Conservation (phyloP, 805 yeast species). For the Ogataea nakhonphanomensis region DNA sequence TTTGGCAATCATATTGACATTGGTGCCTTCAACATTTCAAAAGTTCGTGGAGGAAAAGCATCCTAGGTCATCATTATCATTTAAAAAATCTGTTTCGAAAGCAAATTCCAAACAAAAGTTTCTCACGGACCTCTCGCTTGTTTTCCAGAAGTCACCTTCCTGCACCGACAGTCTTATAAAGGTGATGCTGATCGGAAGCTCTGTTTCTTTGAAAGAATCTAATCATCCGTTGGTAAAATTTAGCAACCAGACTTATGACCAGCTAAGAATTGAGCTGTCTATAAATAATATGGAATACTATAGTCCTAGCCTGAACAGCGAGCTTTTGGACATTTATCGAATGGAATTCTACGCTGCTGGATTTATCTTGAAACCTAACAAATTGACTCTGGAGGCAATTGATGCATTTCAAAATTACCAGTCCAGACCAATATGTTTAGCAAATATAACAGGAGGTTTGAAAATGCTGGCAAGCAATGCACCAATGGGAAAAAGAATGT, state of each 20-base stretch:
- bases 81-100: slow-evolving; percentile 25
- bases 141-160: slow-evolving; percentile 23
- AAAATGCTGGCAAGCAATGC: slow-evolving; percentile 23
- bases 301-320: slow-evolving; percentile 19
- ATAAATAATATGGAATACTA: slow-evolving; percentile 28
- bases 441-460: slow-evolving; percentile 26
- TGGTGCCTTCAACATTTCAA: slow-evolving; percentile 33
- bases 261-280: slow-evolving; percentile 27
- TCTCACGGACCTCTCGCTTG: slow-evolving; percentile 22
- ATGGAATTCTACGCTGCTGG: slow-evolving; percentile 27
- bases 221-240: slow-evolving; percentile 30
- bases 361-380: slow-evolving; percentile 20
- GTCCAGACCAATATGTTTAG: slow-evolving; percentile 14
- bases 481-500: slow-evolving; percentile 15
- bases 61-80: slow-evolving; percentile 19
- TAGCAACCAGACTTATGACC: slow-evolving; percentile 23
- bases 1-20: slow-evolving; percentile 33
- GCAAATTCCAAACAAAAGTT: slow-evolving; percentile 26
- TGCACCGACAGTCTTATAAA: slow-evolving; percentile 32
- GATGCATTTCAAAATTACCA: slow-evolving; percentile 17
- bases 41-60: slow-evolving; percentile 24
- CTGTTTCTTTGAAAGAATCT: slow-evolving; percentile 26
- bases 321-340: slow-evolving; percentile 21
- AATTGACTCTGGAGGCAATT: slow-evolving; percentile 13
- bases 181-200: slow-evolving; percentile 34